phyloP scores from a whole-genome alignment of 1,284 basidiomycete species.

The Anthracocystis walkeri region DNA sequence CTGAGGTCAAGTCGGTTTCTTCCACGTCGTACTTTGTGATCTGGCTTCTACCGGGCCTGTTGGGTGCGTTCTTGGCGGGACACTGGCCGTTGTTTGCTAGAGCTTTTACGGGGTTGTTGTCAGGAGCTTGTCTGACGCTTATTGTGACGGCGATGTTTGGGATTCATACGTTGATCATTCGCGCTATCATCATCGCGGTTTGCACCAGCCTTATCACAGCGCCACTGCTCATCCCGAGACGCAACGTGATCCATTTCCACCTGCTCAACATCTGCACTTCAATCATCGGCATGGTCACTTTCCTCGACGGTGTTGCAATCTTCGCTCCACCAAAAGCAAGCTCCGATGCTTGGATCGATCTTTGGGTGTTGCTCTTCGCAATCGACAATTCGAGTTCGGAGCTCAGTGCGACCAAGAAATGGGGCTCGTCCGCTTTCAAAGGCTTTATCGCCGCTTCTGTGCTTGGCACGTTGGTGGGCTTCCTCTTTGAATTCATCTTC shows the following conservation, averaged over 20 bases:
- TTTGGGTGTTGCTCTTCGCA: slow-evolving; percentile 58
- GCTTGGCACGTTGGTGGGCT: slow-evolving; percentile 46
- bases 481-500: slow-evolving; percentile 55
- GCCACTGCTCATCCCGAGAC: slow-evolving; percentile 47
- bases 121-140: slow-evolving; percentile 46
- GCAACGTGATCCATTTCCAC: slow-evolving; percentile 44
- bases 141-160: slow-evolving; percentile 62
- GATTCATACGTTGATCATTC: slow-evolving; percentile 59
- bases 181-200: slow-evolving; percentile 50
- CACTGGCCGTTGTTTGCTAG: slow-evolving; percentile 48
- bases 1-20: slow-evolving; percentile 22
- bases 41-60: slow-evolving; percentile 56
- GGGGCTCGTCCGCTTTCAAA: slow-evolving; percentile 61
- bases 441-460: slow-evolving; percentile 62
- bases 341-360: slow-evolving; percentile 57
- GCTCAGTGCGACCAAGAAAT: slow-evolving; percentile 36
- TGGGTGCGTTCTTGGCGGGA: slow-evolving; percentile 50
- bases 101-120: slow-evolving; percentile 45
- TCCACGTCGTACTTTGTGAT: slow-evolving; percentile 48
- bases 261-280: slow-evolving; percentile 61
- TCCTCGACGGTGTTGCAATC: slow-evolving; percentile 60
- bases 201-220: slow-evolving; percentile 51
- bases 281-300: slow-evolving; percentile 52
- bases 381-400: slow-evolving; percentile 31
- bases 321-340: slow-evolving; percentile 50